phyloP scores from a whole-genome alignment of 371 early-diverging fungal species.

The Mortierella sp. region DNA sequence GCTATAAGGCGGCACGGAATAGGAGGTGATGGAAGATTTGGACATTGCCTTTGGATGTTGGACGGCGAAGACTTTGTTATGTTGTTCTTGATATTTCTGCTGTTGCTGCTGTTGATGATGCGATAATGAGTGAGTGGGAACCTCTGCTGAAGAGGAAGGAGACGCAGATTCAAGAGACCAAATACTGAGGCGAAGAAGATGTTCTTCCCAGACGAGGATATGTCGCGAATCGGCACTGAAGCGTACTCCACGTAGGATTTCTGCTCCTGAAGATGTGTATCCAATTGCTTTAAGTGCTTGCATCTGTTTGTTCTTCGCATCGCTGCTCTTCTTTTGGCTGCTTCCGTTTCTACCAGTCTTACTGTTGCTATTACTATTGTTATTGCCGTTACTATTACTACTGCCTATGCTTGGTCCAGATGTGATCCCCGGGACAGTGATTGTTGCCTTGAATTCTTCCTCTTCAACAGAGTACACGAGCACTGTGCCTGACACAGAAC shows the following conservation, averaged over 20 bases:
- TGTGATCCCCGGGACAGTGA: conserved; percentile 43
- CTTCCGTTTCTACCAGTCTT: not conserved
- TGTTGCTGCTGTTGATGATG: conserved; percentile 18
- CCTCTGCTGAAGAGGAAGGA: conserved; percentile 6
- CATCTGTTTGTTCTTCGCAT: conserved; percentile 2
- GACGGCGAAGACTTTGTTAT: conserved; percentile 20
- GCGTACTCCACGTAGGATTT: conserved; percentile 36
- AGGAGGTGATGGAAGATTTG: conserved; percentile 34
- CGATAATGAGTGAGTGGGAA: conserved; percentile 5
- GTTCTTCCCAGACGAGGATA: conserved; percentile 50
- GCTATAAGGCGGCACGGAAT: conserved; percentile 46
- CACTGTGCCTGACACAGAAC: conserved; percentile 38
- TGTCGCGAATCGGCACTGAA: conserved; percentile 55
- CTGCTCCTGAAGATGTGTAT: conserved; percentile 47
- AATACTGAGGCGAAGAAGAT: conserved; percentile 37
- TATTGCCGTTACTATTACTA: not conserved
- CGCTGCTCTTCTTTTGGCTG: conserved; percentile 6
- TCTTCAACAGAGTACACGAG: conserved; percentile 47
- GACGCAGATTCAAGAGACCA: conserved; percentile 42
- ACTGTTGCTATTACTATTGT: not conserved
- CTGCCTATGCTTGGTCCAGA: conserved; percentile 4
- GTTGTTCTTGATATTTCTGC: conserved; percentile 15
- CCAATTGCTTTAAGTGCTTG: conserved; percentile 25
- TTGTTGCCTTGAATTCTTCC: conserved; percentile 46
- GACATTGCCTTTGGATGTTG: conserved; percentile 43